Conservation (phyloP, 768 basidiomycete species). For the Baorangia bicolor region DNA sequence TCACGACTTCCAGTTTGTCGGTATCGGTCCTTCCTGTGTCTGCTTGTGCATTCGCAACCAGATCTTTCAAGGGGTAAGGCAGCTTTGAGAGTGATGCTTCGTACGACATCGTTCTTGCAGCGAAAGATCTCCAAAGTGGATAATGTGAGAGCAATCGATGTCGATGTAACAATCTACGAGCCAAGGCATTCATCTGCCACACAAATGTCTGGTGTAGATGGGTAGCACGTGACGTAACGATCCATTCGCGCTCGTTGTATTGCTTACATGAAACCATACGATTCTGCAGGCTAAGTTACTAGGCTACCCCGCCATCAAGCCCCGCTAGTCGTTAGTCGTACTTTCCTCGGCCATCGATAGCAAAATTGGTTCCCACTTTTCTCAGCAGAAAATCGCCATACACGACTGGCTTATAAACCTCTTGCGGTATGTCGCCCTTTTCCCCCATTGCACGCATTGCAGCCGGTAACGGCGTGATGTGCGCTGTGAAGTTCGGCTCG, state of each 20-base stretch:
- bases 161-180: constrained; percentile 22
- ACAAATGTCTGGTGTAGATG: background rate
- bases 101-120: constrained; percentile 49
- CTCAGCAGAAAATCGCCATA: constrained; percentile 78
- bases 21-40: constrained; percentile 55
- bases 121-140: constrained; percentile 13
- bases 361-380: constrained; percentile 79
- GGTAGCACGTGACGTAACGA: constrained; percentile 30
- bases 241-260: background rate
- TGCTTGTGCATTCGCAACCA: constrained; percentile 43
- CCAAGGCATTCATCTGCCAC: constrained; percentile 20
- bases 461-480: constrained; percentile 62
- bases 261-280: background rate
- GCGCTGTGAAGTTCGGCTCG: constrained; percentile 82
- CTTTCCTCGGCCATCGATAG: constrained; percentile 36
- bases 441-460: constrained; percentile 42
- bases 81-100: constrained; percentile 49
- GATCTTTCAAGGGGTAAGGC: constrained; percentile 48
- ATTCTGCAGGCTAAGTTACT: background rate
- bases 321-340: constrained; percentile 21
- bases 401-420: constrained; percentile 47
- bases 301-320: background rate
- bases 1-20: constrained; percentile 61
- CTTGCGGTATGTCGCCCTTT: constrained; percentile 19
- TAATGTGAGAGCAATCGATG: constrained; percentile 19